Conservation (phyloP, 108 stramenopile genomes). For the Chaetoceros muelleri region DNA sequence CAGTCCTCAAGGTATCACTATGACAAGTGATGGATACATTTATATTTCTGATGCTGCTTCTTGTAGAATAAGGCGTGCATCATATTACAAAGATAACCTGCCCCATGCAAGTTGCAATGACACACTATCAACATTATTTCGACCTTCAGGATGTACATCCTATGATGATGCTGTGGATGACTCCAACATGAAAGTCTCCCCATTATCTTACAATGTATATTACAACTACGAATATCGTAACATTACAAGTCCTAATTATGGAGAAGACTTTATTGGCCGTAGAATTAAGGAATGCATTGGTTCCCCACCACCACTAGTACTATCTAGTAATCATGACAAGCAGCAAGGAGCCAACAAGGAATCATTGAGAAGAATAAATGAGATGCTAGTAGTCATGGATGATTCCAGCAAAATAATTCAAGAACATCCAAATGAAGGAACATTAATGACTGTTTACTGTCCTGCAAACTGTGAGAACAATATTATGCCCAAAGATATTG, state of each 20-base stretch:
- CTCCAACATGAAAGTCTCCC: slow-evolving; percentile 28
- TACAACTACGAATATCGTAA: slow-evolving; percentile 50
- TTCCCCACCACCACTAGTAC: slow-evolving; percentile 59
- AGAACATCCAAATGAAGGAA: slow-evolving; percentile 75
- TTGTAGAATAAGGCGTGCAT: slow-evolving; percentile 50
- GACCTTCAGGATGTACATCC: slow-evolving; percentile 69
- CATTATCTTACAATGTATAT: slow-evolving; percentile 56
- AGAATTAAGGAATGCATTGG: slow-evolving; percentile 63
- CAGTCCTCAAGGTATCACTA: slow-evolving; percentile 45
- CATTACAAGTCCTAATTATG: slow-evolving; percentile 21
- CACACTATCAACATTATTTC: slow-evolving; percentile 31
- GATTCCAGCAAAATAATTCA: slow-evolving; percentile 19
- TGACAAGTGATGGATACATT: slow-evolving; percentile 39
- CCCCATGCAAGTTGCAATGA: slow-evolving; percentile 38
- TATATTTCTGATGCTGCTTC: slow-evolving; percentile 52
- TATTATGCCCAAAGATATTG: not conserved
- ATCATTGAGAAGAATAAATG: too few relatives aligned
- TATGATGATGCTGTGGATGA: slow-evolving; percentile 71
- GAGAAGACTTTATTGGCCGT: slow-evolving; percentile 41
- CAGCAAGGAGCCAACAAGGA: too few relatives aligned
- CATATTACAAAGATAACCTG: slow-evolving; percentile 23
- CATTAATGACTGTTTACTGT: slow-evolving; percentile 48
- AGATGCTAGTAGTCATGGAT: slow-evolving; percentile 55
- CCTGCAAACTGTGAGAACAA: slow-evolving; percentile 19
- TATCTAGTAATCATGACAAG: too few relatives aligned